Percentiles rank a stretch among this genome's conserved stretches.
Evolutionary conservation across 805 yeast genomes (phyloP).

Genomic region (Komagataella kurtzmanii): DNA sequence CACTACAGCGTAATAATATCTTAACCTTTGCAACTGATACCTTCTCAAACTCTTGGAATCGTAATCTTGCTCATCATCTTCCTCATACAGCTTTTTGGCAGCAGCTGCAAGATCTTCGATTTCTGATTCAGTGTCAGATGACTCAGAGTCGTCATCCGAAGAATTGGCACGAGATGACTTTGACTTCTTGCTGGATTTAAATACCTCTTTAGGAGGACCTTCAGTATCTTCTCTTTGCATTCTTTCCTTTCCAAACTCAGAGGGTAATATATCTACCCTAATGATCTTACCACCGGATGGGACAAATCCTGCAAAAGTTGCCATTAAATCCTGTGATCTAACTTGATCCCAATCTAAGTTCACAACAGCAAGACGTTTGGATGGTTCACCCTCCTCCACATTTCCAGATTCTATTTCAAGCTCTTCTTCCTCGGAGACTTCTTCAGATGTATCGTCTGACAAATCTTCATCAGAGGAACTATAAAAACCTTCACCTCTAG

Average conservation of each 20-base stretch:
- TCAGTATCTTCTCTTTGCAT: conserved; percentile 81
- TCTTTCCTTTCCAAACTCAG: conserved; percentile 87
- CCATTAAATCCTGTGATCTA: conserved; percentile 77
- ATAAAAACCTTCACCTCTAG: conserved; percentile 49
- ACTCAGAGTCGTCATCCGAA: conserved; percentile 20
- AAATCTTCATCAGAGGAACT: conserved; percentile 27
- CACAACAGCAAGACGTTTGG: conserved; percentile 75
- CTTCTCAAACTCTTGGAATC: conserved; percentile 75
- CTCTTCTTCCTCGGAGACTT: conserved; percentile 31
- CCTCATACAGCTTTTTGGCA: conserved; percentile 62
- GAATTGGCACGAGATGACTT: conserved; percentile 8
- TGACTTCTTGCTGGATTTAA: conserved; percentile 29
- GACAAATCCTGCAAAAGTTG: conserved; percentile 75
- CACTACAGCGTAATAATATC: conserved; percentile 89
- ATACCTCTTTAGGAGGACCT: conserved; percentile 86
- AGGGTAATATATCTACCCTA: conserved; percentile 51
- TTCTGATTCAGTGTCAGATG: conserved; percentile 29
- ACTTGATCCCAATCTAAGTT: conserved; percentile 97
- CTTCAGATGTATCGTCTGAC: conserved; percentile 32
- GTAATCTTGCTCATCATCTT: conserved; percentile 72
- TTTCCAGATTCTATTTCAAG: conserved; percentile 40
- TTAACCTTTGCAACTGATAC: conserved; percentile 83
- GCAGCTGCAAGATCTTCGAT: conserved; percentile 37
- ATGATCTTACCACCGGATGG: conserved; percentile 61
- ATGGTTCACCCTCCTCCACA: conserved; percentile 83